These are phyloP conservation scores for Arbutus unedo DNA, from an alignment of 148 eudicot species.

Conservation along the genomic window DNA sequence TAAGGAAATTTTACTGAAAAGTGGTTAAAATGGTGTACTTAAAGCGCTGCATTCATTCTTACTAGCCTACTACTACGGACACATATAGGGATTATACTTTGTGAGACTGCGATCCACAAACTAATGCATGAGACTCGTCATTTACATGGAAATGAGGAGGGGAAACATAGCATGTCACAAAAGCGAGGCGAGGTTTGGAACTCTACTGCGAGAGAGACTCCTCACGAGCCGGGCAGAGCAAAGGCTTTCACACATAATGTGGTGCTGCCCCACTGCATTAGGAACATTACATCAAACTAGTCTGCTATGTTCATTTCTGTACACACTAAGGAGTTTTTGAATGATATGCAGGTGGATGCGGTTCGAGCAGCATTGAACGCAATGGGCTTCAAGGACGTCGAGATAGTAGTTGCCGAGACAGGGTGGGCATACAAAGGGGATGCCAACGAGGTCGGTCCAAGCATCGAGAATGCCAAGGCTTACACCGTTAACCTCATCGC, in stretches of 20 bases:
- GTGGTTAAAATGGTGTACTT: too few relatives aligned
- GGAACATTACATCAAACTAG: not conserved
- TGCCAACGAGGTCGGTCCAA: slow-evolving; percentile 66
- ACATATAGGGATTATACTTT: too few relatives aligned
- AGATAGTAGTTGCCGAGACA: slow-evolving; percentile 87
- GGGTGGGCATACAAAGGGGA: slow-evolving; percentile 94
- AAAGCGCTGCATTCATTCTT: too few relatives aligned
- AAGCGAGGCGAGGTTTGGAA: too few relatives aligned
- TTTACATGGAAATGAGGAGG: too few relatives aligned
- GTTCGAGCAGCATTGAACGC: slow-evolving; percentile 66
- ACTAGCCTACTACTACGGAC: too few relatives aligned
- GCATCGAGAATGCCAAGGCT: slow-evolving; percentile 74
- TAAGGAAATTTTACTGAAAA: too few relatives aligned
- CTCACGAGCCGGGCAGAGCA: too few relatives aligned
- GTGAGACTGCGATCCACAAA: too few relatives aligned
- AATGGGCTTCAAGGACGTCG: slow-evolving; percentile 66
- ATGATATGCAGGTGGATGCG: slow-evolving; percentile 65
- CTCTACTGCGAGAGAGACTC: too few relatives aligned
- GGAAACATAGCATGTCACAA: too few relatives aligned
- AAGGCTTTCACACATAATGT: not conserved
- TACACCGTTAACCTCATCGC: slow-evolving; percentile 63
- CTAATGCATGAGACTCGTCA: too few relatives aligned
- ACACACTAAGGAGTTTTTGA: not conserved
- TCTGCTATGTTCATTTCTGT: not conserved
- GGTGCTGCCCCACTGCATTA: not conserved